Percentiles rank a stretch among this genome's conserved stretches.
These are phyloP conservation scores for Platanthera zijinensis DNA, from an alignment of 106 monocot species.

Conservation along the genomic window DNA sequence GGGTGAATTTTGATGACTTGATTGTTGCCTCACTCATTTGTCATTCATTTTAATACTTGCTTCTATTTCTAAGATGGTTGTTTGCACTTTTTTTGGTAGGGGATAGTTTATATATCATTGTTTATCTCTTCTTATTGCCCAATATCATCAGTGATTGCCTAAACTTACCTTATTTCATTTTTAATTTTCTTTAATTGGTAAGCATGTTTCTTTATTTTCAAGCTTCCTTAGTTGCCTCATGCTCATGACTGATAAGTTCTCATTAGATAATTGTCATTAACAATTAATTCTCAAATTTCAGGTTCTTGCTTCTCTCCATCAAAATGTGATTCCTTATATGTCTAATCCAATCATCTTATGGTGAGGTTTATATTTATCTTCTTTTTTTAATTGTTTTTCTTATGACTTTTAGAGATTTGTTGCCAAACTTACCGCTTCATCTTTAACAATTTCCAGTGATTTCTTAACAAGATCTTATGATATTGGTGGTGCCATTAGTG, in stretches of 20 bases:
- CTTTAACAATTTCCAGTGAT: conserved; percentile 53
- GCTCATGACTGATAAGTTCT: not conserved
- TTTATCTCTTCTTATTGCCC: not conserved
- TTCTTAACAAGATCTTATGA: conserved; percentile 94
- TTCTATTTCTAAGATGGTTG: not conserved
- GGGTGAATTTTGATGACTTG: not conserved
- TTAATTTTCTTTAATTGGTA: not conserved
- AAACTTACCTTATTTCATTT: not conserved
- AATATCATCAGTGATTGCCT: not conserved
- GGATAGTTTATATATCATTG: not conserved
- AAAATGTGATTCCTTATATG: conserved; percentile 76
- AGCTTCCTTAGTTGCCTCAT: not conserved
- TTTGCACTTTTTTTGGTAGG: not conserved
- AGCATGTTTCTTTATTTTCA: not conserved
- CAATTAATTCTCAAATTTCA: conserved; percentile 18
- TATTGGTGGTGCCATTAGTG: conserved; percentile 93
- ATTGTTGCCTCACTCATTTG: not conserved
- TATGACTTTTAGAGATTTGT: not conserved
- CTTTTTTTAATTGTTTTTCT: not conserved
- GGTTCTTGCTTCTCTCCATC: conserved; percentile 77
- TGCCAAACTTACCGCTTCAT: conserved; percentile 11
- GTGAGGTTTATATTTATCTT: conserved; percentile 23
- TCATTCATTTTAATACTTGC: not conserved
- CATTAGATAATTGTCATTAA: not conserved
- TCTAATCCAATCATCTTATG: conserved; percentile 78